Evolutionary conservation across 1,284 basidiomycete genomes (phyloP), one percentile per base, ranked within the genome.

Genomic region (Rhodotorula glutinis): DNA sequence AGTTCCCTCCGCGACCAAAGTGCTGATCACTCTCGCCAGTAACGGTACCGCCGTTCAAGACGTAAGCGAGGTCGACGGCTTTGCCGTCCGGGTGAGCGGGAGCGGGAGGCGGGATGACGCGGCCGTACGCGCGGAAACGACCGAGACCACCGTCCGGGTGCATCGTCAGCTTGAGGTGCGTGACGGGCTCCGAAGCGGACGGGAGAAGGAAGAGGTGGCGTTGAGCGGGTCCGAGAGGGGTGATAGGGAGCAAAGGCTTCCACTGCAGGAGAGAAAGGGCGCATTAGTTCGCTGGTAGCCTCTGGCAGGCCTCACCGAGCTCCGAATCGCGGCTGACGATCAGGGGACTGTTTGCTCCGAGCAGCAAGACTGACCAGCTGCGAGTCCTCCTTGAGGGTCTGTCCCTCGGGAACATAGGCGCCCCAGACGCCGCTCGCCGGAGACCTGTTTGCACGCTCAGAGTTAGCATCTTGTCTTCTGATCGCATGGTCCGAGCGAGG

Each of bases 111-210:
- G 53, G 52, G 81, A 89, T 79, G 76, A 92, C 92, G 77, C 92
- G 91, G 7, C 76, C 76, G 61, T 77, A 77, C 16, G 79, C 79
- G 19, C 80, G 70, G 75, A 81, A 81, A 13, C 80, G 76, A 8
- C 79, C 79, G 60, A 81, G 79, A 3, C 95, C 95, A 55, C 95
- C 96, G 77, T 98, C 95, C 2, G 95, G 95, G 79, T 93, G 92
- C 87, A 96, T 95, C 75, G 90, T 88, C 52, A 98, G 85, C 80
- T 92, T 96, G 71, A 98, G 86, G 77, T 90, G 91, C 71, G 89
- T 94, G 74, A 86, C 84, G 3, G 78, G 81, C 4, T 81, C 78
- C 29, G 63, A 69, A 30, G 57, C 59, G 7, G 79, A 57, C 1
- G 86, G 84, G 57, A 92, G 83, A 53, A 85, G 85, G 82, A 95